Evolutionary conservation across 306 rosid genomes (phyloP), one percentile per base, ranked within the genome.

Genomic region (Pyrus bretschneideri): DNA sequence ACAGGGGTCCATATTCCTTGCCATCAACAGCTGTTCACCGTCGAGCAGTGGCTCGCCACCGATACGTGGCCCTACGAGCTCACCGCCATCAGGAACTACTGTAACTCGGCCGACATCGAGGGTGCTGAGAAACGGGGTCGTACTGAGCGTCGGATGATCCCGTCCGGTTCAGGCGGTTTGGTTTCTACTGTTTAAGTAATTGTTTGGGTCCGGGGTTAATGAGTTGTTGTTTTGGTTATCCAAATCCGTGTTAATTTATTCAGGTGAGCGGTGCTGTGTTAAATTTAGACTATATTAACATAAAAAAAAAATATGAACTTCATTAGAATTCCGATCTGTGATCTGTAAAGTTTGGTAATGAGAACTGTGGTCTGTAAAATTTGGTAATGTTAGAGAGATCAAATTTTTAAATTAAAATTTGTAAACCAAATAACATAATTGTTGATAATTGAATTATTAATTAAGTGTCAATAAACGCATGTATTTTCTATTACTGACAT

Each of bases 11-110:
- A 92, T 85, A 4, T 1, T 0, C 0, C 75, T 1, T 94, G 98
- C 79, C 4, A 59, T 0, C 92, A 94, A 80, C 51, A 75, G 54
- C 74, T 23, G 69, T 91, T 87, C 76, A 69, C 77, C 15, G 72
- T 94, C 15, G 98, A 94, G 74, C 96, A 94, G 83, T 94, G 98
- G 98, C 88, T 94, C 4, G 93, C 97, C 8, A 70, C 25, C 2
- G 98, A 94, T 27, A 61, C 93, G 46, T 67, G 84, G 65, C 98
- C 98, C 2, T 87, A 91, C 29, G 77, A 84, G 75, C 89, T 94
- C 8, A 83, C 88, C 66, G 87, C 91, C 18, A 73, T 74, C 11
- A 78, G 84, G 80, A 70, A 87, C 72, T 10, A 73, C 72, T 94
- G 97, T 78, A 5, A 44, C 12, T 25, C n/a, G n/a, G n/a, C 52